Base-by-base conservation (phyloP, 495 filamentous ascomycete species). In the Penicillium maclennaniae region DNA sequence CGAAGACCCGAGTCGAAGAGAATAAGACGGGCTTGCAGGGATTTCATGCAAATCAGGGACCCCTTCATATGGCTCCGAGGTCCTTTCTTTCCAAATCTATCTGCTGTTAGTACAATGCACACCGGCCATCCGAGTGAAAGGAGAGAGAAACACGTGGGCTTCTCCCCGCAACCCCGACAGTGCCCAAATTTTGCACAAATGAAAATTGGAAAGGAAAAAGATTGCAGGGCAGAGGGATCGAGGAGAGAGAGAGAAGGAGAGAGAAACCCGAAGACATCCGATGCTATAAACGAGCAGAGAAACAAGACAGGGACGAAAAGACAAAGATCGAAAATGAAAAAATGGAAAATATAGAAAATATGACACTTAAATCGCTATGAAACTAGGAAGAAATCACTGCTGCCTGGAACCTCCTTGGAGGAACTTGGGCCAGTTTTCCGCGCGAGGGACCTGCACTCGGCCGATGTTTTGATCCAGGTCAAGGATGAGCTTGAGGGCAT, bases 401-500 rank as follows among this genome's bases (percentile, higher is more conserved):
- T 72, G 60, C 53, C 71, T 67, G 12, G 71, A 55, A 43, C 47
- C 49, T 40, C 6, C 16, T 53, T 62, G 69, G 34, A 73, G 50
- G 56, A 71, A 64, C 55, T 69, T 72, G 39, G 70, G 73, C 70
- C 72, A 74, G 37, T 65, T 71, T 56, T 78, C 72, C 41, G 76
- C 69, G 20, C 75, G 66, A 16, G 83, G 86, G 51, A 85, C 66
- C 66, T 75, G 80, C 53, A 82, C 64, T 38, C 82, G 77, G 19
- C 92, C 92, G 69, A 98, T 95, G 55, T 92, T 84, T 74, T 91
- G 83, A 60, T 98, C 92, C 46, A 98, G 73, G 65, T 98, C 93
- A 28, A 98, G 81, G 59, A 98, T 90, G 55, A 97, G 87, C 78
- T 96, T 97, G 59, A 98, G 72, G n/a, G 95, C 93, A 60, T 97